Evolutionary conservation across 164 flowering plant genomes (phyloP), one percentile per base, ranked within the genome.

Genomic region (Protea cynaroides): DNA sequence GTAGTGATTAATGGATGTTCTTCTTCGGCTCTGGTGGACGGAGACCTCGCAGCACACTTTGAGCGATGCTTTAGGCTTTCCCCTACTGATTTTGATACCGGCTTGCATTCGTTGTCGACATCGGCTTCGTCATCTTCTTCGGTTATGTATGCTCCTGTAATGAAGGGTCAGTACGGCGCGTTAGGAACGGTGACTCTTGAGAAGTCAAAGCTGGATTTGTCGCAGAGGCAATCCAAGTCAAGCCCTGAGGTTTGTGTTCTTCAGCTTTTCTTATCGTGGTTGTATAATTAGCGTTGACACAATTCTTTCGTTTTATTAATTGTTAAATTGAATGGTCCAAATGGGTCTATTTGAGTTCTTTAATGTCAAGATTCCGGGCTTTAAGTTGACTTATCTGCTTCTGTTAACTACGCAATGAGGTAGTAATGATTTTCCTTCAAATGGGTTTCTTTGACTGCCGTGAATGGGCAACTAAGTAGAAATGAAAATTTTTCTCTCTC

Each of bases 151-250:
- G 81, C 76, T 11, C 81, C 87, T 50, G 75, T 72, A 40, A 89
- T 89, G 96, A 89, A 86, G 69, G 84, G 75, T 8, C 25, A 87
- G 75, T 82, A 61, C 37, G 92, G 99, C 19, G 71, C 93, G 4
- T 71, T 78, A 43, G 87, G 90, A 10, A 80, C 90, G 12, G 88
- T 85, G 10, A 91, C 96, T 8, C 75, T 91, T 47, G 92, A 94
- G 78, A 94, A 94, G 75, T 73, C 84, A 62, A 94, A 94, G 80
- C 86, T 93, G 13, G 95, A 87, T 65, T 1, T 79, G 80, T 36
- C 93, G n/a, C 77, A 83, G 80, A 75, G 83, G 73, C 75, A 81
- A 51, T 46, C 81, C 12, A 66, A 69, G 75, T 73, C 82, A 19
- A 72, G 80, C 56, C 92, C 92, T 37, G 87, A 93, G 92, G 96